Evolutionary conservation across 2,329 filamentous ascomycete genomes (phyloP).

Genomic region (Xylariaceae sp.): DNA sequence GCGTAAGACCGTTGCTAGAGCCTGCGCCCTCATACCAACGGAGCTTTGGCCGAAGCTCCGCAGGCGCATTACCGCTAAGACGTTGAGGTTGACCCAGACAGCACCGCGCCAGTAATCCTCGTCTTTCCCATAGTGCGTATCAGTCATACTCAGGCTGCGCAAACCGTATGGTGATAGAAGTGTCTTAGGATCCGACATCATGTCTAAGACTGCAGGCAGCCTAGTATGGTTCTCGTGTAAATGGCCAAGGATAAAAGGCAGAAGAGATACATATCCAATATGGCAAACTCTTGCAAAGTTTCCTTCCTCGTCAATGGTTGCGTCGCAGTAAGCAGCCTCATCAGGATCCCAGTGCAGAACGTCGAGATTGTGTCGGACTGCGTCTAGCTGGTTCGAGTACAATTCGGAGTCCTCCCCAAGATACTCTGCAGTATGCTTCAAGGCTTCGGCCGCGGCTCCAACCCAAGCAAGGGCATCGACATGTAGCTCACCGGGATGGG

Average conservation of each 20-base stretch:
- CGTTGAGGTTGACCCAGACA: background rate
- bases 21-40: background rate
- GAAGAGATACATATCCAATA: background rate
- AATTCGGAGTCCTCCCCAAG: background rate
- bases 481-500: background rate
- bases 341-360: background rate
- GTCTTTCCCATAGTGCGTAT: background rate
- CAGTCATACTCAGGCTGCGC: background rate
- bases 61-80: background rate
- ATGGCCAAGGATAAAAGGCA: background rate
- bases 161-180: background rate
- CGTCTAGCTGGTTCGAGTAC: background rate
- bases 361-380: background rate
- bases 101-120: background rate
- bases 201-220: background rate
- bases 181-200: background rate
- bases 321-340: background rate
- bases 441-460: background rate
- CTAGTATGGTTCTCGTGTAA: background rate
- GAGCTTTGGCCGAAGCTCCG: background rate
- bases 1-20: background rate
- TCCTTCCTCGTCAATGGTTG: background rate
- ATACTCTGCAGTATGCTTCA: background rate
- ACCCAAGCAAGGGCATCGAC: background rate
- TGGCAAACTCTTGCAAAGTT: background rate